A percentile compares a stretch with the other conserved stretches of the same genome.
Conservation (phyloP, 495 filamentous ascomycete genomes). For the Penicillium maclennaniae region DNA sequence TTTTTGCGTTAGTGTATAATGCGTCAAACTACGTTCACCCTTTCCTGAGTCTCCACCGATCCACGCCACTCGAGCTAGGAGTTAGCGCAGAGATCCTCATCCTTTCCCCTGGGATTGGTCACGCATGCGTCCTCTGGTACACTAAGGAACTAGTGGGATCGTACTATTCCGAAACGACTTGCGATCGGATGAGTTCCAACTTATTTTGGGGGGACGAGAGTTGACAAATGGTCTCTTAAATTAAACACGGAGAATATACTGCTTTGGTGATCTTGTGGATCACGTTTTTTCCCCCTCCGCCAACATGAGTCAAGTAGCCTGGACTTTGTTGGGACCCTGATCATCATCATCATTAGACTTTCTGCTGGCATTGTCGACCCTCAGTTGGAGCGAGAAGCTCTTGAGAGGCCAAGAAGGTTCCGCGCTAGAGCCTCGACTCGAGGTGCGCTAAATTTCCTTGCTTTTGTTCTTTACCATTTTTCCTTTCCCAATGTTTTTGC, state of each 20-base stretch:
- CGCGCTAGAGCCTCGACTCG: background rate
- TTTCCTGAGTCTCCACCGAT: background rate
- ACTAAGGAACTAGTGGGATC: background rate
- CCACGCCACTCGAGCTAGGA: background rate
- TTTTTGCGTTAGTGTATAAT: background rate
- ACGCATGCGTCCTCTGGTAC: background rate
- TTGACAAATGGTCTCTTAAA: slow-evolving; percentile 6
- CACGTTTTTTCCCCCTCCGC: background rate
- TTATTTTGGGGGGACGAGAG: background rate
- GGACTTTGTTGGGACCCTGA: background rate
- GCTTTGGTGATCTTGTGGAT: background rate
- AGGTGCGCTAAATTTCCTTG: background rate
- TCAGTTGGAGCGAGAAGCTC: background rate
- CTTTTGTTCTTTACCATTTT: too few relatives aligned
- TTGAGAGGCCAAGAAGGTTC: background rate
- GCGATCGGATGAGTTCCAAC: slow-evolving; percentile 1
- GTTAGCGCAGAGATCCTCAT: background rate
- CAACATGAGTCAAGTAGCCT: background rate
- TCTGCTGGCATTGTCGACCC: background rate
- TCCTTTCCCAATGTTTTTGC: background rate
- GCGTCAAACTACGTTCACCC: background rate
- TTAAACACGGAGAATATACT: slow-evolving; percentile 7
- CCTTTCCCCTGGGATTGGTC: background rate
- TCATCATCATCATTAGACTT: background rate
- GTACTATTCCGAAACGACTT: background rate